Percentiles rank a stretch among this genome's conserved stretches.
Evolutionary conservation across 441 rosid genomes (phyloP).

Genomic region (Brassica balearica): DNA sequence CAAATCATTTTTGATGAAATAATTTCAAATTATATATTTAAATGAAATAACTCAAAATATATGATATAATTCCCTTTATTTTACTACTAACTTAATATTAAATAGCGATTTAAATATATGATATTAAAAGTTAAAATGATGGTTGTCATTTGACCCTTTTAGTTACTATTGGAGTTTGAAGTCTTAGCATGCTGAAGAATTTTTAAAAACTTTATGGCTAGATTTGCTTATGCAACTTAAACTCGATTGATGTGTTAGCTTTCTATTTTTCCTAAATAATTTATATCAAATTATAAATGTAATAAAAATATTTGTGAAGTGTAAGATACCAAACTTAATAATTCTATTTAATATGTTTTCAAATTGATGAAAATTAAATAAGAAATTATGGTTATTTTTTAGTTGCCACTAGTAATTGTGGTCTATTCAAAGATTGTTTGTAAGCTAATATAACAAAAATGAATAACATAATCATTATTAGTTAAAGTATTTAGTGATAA

Average conservation of each 20-base stretch:
- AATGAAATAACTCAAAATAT: not conserved
- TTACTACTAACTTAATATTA: not conserved
- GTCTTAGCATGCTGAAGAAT: not conserved
- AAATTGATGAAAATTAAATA: not conserved
- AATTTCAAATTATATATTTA: not conserved
- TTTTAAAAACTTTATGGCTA: not conserved
- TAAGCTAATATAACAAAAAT: not conserved
- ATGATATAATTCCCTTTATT: not conserved
- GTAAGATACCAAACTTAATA: not conserved
- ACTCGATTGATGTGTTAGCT: not conserved
- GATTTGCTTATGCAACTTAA: not conserved
- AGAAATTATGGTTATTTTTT: not conserved
- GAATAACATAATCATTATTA: not conserved
- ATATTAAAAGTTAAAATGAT: not conserved
- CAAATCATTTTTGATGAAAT: not conserved
- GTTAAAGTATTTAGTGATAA: not conserved
- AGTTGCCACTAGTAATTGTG: not conserved
- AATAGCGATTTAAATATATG: not conserved
- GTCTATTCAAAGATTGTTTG: not conserved
- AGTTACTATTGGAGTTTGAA: not conserved
- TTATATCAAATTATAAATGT: not conserved
- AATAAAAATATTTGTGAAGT: not conserved
- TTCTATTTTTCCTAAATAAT: not conserved
- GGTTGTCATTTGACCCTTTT: not conserved
- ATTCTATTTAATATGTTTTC: not conserved